Evolutionary conservation across 1,139 yeast genomes (phyloP).

Genomic region (Saccharomyces hybrid): DNA sequence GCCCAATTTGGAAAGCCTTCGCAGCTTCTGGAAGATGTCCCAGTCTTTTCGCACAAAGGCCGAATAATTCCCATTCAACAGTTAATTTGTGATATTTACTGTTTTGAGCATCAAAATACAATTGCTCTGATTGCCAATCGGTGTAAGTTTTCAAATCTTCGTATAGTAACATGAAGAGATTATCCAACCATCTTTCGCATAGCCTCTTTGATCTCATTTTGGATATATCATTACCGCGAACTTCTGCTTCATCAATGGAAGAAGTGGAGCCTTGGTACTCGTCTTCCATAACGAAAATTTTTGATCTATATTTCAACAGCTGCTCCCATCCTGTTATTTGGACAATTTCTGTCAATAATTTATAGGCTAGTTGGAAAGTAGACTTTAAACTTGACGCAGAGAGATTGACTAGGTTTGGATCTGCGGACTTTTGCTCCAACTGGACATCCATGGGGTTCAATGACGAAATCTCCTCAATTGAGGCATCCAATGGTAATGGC

Average conservation of each 20-base stretch:
- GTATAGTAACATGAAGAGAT: constrained; percentile 81
- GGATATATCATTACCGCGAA: neutral
- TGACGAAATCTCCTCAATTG: constrained; percentile 49
- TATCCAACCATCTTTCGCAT: constrained; percentile 96
- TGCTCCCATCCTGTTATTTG: constrained; percentile 87
- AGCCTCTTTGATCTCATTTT: constrained; percentile 50
- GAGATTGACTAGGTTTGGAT: constrained; percentile 62
- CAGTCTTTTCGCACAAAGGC: constrained; percentile 74
- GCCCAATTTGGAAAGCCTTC: constrained; percentile 67
- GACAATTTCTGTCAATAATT: constrained; percentile 68
- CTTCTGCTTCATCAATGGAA: constrained; percentile 6
- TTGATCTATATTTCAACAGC: constrained; percentile 72
- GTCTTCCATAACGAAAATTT: constrained; percentile 94
- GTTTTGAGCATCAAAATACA: constrained; percentile 78
- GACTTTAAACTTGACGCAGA: constrained; percentile 83
- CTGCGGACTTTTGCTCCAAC: constrained; percentile 48
- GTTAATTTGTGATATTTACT: constrained; percentile 71
- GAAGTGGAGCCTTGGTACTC: constrained; percentile 44
- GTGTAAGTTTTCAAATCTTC: constrained; percentile 89
- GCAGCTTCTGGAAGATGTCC: constrained; percentile 83
- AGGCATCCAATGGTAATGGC: constrained; percentile 81
- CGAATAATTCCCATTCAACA: constrained; percentile 91
- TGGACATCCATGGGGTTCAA: constrained; percentile 50
- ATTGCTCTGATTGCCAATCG: constrained; percentile 89
- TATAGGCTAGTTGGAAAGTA: constrained; percentile 81